phyloP scores from a whole-genome alignment of 73 alveolate genomes.

The Strombidium stylifer region DNA sequence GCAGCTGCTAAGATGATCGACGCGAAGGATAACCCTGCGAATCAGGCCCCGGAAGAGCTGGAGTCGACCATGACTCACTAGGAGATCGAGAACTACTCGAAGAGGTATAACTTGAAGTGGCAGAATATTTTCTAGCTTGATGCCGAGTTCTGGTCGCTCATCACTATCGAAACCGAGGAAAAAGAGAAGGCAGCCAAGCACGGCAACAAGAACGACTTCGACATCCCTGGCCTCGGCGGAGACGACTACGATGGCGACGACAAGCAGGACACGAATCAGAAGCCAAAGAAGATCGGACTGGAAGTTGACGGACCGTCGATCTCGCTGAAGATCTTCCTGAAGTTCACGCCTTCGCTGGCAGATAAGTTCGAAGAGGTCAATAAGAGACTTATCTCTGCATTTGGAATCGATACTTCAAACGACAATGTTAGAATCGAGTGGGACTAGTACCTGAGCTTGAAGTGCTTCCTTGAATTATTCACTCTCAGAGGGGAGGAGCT shows the following conservation, averaged over 20 bases:
- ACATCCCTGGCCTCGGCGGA: too few species aligned
- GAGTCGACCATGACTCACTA: too few species aligned
- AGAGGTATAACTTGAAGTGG: neutral
- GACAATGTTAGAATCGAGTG: neutral
- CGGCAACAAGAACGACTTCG: too few species aligned
- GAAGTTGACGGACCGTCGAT: too few species aligned
- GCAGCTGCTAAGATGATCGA: too few species aligned
- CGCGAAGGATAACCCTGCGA: too few species aligned
- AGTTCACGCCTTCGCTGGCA: too few species aligned
- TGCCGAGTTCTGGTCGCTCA: neutral
- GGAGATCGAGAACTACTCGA: neutral
- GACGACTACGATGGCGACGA: too few species aligned
- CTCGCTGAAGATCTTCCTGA: too few species aligned
- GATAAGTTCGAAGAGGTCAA: neutral
- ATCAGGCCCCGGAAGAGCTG: too few species aligned
- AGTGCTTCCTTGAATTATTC: neutral
- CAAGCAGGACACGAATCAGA: too few species aligned
- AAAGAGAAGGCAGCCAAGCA: neutral
- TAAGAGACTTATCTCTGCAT: neutral
- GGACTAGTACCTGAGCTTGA: neutral
- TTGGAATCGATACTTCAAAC: neutral
- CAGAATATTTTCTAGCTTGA: neutral
- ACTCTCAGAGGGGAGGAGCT: neutral
- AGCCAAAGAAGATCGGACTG: too few species aligned
- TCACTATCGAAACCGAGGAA: neutral